Conservation (phyloP, 805 yeast species). For the Starmerella lactis-condensi region DNA sequence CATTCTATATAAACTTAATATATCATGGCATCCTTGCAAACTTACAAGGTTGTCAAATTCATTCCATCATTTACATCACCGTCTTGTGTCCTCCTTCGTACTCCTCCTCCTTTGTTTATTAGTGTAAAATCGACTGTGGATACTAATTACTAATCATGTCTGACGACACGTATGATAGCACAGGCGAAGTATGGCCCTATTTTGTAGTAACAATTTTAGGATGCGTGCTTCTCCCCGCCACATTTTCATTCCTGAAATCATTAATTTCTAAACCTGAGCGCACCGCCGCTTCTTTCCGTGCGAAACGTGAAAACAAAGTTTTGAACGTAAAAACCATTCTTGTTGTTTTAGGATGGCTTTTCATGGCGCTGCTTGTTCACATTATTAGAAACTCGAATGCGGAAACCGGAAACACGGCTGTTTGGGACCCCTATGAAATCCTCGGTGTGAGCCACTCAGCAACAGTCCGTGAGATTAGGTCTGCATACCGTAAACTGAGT, state of each 20-base stretch:
- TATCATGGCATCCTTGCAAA: too few species aligned
- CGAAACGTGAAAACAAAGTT: background rate
- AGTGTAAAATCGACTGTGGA: too few species aligned
- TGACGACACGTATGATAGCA: conserved; percentile 67
- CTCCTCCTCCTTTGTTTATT: too few species aligned
- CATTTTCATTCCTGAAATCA: conserved; percentile 25
- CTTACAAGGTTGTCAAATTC: too few species aligned
- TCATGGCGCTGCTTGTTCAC: conserved; percentile 28
- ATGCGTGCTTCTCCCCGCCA: conserved; percentile 49
- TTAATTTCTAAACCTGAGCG: background rate
- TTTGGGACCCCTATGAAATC: conserved; percentile 80
- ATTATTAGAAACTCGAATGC: conserved; percentile 22
- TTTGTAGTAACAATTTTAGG: conserved; percentile 57
- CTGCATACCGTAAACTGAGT: conserved; percentile 71
- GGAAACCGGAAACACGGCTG: conserved; percentile 18
- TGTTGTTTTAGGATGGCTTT: conserved; percentile 42
- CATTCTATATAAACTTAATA: too few species aligned
- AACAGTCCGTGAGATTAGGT: conserved; percentile 56
- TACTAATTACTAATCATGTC: background rate
- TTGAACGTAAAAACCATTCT: conserved; percentile 2
- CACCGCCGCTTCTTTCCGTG: conserved; percentile 6
- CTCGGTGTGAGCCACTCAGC: conserved; percentile 56
- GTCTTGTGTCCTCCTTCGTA: too few species aligned
- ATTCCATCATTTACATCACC: too few species aligned
- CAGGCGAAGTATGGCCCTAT: conserved; percentile 84